Evolutionary conservation across 2,329 filamentous ascomycete genomes (phyloP).

Genomic region (Fusarium sp.): DNA sequence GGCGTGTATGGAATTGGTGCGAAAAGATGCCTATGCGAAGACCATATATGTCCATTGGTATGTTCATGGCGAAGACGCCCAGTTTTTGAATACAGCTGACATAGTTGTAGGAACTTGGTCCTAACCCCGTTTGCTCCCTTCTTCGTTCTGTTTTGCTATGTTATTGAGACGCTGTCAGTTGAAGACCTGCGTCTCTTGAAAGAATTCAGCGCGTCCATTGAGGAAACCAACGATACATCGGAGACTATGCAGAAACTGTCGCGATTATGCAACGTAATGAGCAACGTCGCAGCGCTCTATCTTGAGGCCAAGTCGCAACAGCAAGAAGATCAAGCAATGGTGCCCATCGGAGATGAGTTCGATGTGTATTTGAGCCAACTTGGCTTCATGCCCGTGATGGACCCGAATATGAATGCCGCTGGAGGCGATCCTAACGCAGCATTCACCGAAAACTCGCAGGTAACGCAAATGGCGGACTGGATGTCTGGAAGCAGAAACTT

Average conservation of each 20-base stretch:
- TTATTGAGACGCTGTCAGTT: constrained; percentile 68
- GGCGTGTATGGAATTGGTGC: constrained; percentile 61
- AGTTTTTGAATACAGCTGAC: constrained; percentile 19
- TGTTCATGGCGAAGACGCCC: constrained; percentile 31
- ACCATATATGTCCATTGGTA: constrained; percentile 69
- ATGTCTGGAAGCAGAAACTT: constrained; percentile 76
- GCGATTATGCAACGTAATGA: constrained; percentile 73
- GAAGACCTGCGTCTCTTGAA: constrained; percentile 69
- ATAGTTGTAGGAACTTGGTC: constrained; percentile 63
- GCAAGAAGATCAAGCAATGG: constrained; percentile 61
- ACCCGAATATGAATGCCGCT: constrained; percentile 45
- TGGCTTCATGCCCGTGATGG: constrained; percentile 68
- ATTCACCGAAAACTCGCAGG: constrained; percentile 50
- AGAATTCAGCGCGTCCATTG: constrained; percentile 70
- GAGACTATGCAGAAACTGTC: constrained; percentile 73
- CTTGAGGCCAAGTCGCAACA: constrained; percentile 71
- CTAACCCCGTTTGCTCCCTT: constrained; percentile 72
- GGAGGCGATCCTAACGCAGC: constrained; percentile 37
- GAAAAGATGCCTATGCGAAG: constrained; percentile 58
- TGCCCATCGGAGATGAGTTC: constrained; percentile 71
- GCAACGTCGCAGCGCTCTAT: constrained; percentile 73
- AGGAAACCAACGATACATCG: constrained; percentile 66
- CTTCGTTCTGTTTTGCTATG: constrained; percentile 71
- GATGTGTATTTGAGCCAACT: constrained; percentile 76
- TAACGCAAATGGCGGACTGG: constrained; percentile 73